A percentile compares a stretch with the other conserved stretches of the same genome.
phyloP scores from a whole-genome alignment of 805 yeast species.

The Komagataella ulmi region DNA sequence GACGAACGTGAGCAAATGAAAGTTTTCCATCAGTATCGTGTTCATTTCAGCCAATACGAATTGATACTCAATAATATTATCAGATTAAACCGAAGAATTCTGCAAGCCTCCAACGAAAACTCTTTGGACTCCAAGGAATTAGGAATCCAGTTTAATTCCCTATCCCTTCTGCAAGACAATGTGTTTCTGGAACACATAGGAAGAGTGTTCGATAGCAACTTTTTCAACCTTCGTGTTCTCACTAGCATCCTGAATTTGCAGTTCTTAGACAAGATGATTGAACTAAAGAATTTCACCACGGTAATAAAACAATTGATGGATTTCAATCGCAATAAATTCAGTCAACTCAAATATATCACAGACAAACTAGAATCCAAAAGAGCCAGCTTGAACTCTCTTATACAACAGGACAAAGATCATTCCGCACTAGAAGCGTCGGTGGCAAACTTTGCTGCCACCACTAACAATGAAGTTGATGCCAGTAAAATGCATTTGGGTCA shows the following conservation, averaged over 20 bases:
- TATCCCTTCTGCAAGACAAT: conserved; percentile 35
- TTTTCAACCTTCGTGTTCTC: conserved; percentile 33
- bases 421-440: conserved; percentile 17
- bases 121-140: conserved; percentile 36
- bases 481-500: neutral
- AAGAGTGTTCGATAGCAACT: conserved; percentile 67
- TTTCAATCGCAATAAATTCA: conserved; percentile 18
- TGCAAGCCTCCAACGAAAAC: conserved; percentile 30
- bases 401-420: conserved; percentile 17
- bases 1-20: conserved; percentile 15
- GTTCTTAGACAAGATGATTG: conserved; percentile 19
- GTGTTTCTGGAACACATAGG: conserved; percentile 63
- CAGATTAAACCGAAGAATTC: conserved; percentile 28
- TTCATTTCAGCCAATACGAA: conserved; percentile 19
- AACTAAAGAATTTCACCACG: conserved; percentile 18
- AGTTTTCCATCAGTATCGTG: conserved; percentile 14
- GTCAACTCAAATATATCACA: conserved; percentile 16
- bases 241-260: conserved; percentile 14
- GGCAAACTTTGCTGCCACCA: neutral
- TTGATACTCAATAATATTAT: conserved; percentile 16
- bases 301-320: conserved; percentile 17
- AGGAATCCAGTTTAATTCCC: conserved; percentile 35
- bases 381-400: conserved; percentile 12
- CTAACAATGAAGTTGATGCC: neutral
- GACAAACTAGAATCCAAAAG: conserved; percentile 12